Conservation (phyloP, 1,284 basidiomycete species). For the Sporisorium scitamineum region DNA sequence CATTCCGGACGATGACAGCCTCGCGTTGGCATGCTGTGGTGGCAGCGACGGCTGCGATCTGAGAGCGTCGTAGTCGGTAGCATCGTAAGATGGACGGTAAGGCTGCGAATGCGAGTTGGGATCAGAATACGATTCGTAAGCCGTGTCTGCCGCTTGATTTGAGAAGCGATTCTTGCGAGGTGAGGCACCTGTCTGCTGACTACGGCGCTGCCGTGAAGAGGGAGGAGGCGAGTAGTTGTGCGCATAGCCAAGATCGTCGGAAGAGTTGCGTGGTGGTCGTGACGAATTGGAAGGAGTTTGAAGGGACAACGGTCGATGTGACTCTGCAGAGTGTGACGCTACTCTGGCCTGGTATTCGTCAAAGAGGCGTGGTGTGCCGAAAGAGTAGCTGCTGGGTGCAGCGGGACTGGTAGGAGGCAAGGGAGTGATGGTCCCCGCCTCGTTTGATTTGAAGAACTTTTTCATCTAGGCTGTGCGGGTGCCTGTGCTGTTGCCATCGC, state of each 20-base stretch:
- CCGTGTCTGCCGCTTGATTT: conserved; percentile 4
- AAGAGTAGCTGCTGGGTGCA: conserved; percentile 21
- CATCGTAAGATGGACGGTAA: conserved; percentile 13
- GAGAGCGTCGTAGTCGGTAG: conserved; percentile 1
- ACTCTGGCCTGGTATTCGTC: conserved; percentile 43
- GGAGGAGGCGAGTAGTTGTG: conserved; percentile 1
- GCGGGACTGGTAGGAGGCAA: conserved; percentile 38
- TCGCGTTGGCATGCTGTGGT: background rate
- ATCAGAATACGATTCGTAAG: conserved; percentile 36
- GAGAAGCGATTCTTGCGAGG: conserved; percentile 25
- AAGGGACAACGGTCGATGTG: conserved; percentile 26
- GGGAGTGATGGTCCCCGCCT: conserved; percentile 49
- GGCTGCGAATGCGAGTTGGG: conserved; percentile 16
- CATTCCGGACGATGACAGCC: background rate
- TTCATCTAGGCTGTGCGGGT: conserved; percentile 34
- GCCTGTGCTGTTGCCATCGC: conserved; percentile 1
- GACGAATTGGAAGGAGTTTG: conserved; percentile 18
- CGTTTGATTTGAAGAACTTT: conserved; percentile 46
- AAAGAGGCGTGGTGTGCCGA: conserved; percentile 36
- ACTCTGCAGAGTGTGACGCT: conserved; percentile 15
- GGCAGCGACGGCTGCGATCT: conserved; percentile 3
- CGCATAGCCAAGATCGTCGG: conserved; percentile 19
- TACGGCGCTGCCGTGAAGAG: conserved; percentile 17
- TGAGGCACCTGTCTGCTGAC: conserved; percentile 24
- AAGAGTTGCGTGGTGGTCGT: conserved; percentile 20